These are phyloP conservation scores for Pugionium dolabratum DNA, from an alignment of 345 rosid genomes.

Conservation along the genomic window DNA sequence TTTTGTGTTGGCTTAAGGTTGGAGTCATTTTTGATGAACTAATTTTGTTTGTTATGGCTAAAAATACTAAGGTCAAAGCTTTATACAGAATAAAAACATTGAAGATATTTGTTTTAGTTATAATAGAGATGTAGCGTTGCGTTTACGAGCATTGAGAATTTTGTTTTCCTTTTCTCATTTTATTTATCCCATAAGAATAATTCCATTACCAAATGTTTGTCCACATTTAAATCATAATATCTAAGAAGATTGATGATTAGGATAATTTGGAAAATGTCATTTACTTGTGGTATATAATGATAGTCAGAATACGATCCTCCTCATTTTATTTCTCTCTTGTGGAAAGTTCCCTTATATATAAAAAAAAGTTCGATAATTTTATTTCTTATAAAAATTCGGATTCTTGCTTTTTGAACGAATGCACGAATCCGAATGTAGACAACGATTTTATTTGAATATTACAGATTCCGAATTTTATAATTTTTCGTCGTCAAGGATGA, in stretches of 20 bases:
- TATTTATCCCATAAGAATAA: slow-evolving; percentile 23
- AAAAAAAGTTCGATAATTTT: slow-evolving; percentile 7
- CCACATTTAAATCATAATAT: slow-evolving; percentile 6
- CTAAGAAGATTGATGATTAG: slow-evolving; percentile 20
- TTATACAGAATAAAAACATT: slow-evolving; percentile 11
- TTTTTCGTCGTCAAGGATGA: slow-evolving; percentile 15
- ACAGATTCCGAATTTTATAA: slow-evolving; percentile 11
- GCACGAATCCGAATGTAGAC: slow-evolving; percentile 30
- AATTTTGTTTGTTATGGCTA: background rate
- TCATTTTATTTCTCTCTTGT: slow-evolving; percentile 23
- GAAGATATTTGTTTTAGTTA: background rate
- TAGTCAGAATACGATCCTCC: slow-evolving; percentile 36
- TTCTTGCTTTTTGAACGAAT: slow-evolving; percentile 12
- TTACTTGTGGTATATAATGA: slow-evolving; percentile 29
- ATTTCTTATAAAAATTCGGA: too few relatives aligned
- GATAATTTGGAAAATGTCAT: slow-evolving; percentile 22
- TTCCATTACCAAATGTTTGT: background rate
- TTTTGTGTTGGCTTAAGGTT: too few relatives aligned
- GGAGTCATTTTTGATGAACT: background rate
- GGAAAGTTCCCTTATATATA: slow-evolving; percentile 17
- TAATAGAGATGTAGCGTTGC: slow-evolving; percentile 35
- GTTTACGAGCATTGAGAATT: slow-evolving; percentile 33
- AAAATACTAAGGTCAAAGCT: slow-evolving; percentile 25
- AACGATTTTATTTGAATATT: slow-evolving; percentile 25
- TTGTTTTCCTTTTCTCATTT: background rate